Base-by-base conservation (phyloP, 164 flowering plant genomes). In the Nymphaea thermarum region DNA sequence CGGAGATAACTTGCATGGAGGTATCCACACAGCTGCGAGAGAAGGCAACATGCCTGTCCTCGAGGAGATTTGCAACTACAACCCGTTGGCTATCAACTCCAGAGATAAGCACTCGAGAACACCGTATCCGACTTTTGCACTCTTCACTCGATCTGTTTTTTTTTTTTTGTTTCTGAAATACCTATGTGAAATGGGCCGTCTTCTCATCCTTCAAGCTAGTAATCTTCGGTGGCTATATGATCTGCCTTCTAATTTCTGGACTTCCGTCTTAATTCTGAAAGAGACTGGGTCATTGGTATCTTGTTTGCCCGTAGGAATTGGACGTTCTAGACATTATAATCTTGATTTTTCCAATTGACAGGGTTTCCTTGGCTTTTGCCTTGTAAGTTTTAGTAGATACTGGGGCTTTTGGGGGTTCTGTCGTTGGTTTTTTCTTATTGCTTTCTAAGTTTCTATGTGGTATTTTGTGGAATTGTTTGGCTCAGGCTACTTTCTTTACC, bases 31-130 rank as follows among this genome's bases (percentile, higher is more conserved):
- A 41, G 93, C 88, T 51, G 98, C 98, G 17, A 86, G 96, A 75
- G 74, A 82, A 15, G 97, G 97, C 11, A 93, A 94, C 69, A 47
- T 91, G 18, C 69, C 16, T 2, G 68, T 80, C 0, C 83, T 91
- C n/a, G 78, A 77, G 64, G 67, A 84, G 5, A 81, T 91, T 4
- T 76, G 85, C 65, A 70, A 70, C 64, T 76, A 88, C 3, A 84
- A 89, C 62, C 93, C 97, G 67, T 77, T 89, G 44, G 80, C 86
- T 3, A 73, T 91, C 74, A 91, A 91, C 76, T 84, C 89, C 16
- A 84, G 96, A 77, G 98, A 94, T 81, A 91, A 86, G 80, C 98
- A 82, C 80, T 91, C 97, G 11, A 78, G 96, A 69, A 94, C 97
- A 12, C 97, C 97, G 93, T 89, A 93, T 88, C 94, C 92, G 36